A percentile compares a stretch with the other conserved stretches of the same genome.
Conservation (phyloP, 495 filamentous ascomycete species). For the Penicillium canariense region DNA sequence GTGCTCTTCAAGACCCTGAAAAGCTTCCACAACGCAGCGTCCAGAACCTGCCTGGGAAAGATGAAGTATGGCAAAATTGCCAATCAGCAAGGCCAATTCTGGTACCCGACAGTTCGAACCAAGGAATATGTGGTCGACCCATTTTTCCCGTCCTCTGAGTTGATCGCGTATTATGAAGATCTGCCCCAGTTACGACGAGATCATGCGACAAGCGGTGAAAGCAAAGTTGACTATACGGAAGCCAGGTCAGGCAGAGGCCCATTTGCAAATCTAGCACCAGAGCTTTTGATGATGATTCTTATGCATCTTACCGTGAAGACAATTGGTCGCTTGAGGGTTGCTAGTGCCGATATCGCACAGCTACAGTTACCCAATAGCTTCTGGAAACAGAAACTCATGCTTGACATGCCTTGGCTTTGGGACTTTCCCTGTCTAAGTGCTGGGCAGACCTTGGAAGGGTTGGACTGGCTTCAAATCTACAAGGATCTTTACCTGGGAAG, state of each 20-base stretch:
- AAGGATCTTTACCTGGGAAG: neutral
- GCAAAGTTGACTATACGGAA: neutral
- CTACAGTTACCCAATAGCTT: neutral
- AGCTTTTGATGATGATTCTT: neutral
- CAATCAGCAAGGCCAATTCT: neutral
- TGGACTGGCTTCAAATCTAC: neutral
- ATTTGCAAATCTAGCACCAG: neutral
- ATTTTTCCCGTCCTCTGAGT: neutral
- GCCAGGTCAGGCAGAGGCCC: neutral
- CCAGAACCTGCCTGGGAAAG: too few species aligned
- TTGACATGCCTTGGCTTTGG: constrained; percentile 2
- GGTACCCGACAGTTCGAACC: neutral
- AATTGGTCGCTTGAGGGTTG: neutral
- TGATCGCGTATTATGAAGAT: neutral
- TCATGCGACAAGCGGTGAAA: neutral
- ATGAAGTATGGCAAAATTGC: neutral
- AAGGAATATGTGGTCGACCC: neutral
- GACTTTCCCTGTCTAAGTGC: neutral
- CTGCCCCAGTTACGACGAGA: neutral
- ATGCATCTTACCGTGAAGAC: neutral
- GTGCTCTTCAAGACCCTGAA: neutral
- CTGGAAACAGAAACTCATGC: neutral
- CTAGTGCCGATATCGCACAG: neutral
- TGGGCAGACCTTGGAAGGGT: neutral
- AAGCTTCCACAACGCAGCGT: neutral